phyloP scores from a whole-genome alignment of 129 eudicot species.

The Oenanthe sinensis region DNA sequence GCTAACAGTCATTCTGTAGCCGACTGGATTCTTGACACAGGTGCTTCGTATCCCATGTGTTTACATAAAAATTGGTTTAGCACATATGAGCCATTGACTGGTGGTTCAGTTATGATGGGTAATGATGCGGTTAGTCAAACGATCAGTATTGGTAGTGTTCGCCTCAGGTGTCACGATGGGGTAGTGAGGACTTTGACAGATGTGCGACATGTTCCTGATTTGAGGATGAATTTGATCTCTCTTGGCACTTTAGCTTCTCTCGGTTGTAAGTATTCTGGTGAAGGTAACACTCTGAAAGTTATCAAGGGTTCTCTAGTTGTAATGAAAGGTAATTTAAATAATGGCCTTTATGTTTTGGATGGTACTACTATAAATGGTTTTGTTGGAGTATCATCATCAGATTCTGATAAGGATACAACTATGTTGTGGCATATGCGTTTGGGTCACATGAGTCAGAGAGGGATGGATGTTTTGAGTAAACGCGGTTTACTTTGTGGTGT shows the following conservation, averaged over 20 bases:
- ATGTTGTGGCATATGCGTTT: not conserved
- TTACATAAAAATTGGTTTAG: not conserved
- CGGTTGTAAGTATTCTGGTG: not conserved
- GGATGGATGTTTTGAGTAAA: not conserved
- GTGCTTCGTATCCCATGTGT: not conserved
- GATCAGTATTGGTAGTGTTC: not conserved
- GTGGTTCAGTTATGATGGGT: not conserved
- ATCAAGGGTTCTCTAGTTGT: not conserved
- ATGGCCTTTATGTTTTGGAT: not conserved
- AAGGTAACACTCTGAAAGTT: not conserved
- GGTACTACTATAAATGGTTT: not conserved
- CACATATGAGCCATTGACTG: not conserved
- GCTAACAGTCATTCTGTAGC: not conserved
- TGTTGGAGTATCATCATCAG: not conserved
- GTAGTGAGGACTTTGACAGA: not conserved
- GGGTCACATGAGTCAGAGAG: not conserved
- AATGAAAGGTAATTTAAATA: not conserved
- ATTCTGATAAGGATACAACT: not conserved
- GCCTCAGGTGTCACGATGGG: not conserved
- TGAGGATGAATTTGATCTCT: not conserved
- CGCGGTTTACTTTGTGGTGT: not conserved
- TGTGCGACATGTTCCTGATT: not conserved
- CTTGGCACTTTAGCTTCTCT: not conserved
- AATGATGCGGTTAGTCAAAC: not conserved
- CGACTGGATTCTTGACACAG: not conserved